A percentile compares a stretch with the other conserved stretches of the same genome.
Evolutionary conservation across 805 yeast species (phyloP).

Genomic region (Wickerhamomyces bisporus): DNA sequence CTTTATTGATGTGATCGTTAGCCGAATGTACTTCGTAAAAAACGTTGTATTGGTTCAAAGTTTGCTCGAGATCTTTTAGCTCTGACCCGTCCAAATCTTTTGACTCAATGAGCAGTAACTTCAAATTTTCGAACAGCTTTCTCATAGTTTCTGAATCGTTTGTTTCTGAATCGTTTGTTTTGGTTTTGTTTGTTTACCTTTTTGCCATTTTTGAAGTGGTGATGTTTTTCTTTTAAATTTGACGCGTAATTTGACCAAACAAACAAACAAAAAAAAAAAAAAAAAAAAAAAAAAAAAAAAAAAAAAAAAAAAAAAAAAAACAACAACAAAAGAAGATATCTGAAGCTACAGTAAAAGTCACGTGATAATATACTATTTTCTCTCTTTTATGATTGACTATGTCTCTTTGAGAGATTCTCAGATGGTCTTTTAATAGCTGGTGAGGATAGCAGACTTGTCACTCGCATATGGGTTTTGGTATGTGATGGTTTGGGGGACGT

Average conservation of each 20-base stretch:
- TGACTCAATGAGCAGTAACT: not conserved
- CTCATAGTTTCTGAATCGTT: too few relatives aligned
- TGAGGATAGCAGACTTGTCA: slow-evolving; percentile 7
- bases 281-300: too few relatives aligned
- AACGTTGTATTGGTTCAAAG: not conserved
- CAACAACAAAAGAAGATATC: too few relatives aligned
- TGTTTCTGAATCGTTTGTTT: too few relatives aligned
- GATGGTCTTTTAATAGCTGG: slow-evolving; percentile 15
- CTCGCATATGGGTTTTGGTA: slow-evolving; percentile 10
- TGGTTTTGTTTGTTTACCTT: too few relatives aligned
- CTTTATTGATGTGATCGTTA: slow-evolving; percentile 4
- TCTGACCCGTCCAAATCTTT: not conserved
- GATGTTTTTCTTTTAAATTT: too few relatives aligned
- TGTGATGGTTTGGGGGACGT: slow-evolving; percentile 13
- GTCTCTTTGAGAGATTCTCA: slow-evolving; percentile 16
- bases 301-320: too few relatives aligned
- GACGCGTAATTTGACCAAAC: not conserved
- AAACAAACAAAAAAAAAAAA: not conserved
- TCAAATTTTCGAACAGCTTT: slow-evolving; percentile 1
- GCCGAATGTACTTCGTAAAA: not conserved
- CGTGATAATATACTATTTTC: too few relatives aligned
- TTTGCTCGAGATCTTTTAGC: not conserved
- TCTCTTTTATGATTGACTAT: slow-evolving; percentile 7
- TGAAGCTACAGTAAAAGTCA: not conserved
- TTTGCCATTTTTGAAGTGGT: too few relatives aligned